These are phyloP conservation scores for Acacia concinna DNA, from an alignment of 331 rosid genomes.

Conservation along the genomic window DNA sequence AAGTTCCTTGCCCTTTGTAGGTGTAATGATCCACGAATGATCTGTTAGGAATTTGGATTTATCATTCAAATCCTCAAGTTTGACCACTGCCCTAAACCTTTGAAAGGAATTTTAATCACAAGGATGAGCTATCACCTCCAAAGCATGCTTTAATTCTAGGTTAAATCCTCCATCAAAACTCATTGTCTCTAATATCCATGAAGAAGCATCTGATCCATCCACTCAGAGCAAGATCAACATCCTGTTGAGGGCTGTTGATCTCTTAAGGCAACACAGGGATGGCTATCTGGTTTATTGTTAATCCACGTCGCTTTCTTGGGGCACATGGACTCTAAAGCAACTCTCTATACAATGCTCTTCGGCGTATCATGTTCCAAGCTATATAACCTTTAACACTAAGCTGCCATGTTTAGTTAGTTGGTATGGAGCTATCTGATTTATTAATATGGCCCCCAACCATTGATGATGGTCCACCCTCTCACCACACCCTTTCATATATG, in stretches of 20 bases:
- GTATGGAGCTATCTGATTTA: background rate
- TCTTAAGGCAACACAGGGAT: background rate
- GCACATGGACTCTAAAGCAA: constrained; percentile 12
- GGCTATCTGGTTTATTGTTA: background rate
- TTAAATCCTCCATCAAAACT: constrained; percentile 87
- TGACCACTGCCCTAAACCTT: constrained; percentile 51
- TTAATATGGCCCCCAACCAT: background rate
- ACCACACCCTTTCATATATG: background rate
- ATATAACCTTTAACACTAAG: background rate
- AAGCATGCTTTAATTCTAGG: constrained; percentile 70
- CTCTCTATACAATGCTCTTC: background rate
- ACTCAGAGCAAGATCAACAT: constrained; percentile 4
- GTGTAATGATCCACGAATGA: constrained; percentile 56
- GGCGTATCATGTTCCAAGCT: background rate
- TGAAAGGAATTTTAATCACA: constrained; percentile 46
- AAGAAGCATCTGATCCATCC: too few species aligned
- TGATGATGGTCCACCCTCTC: background rate
- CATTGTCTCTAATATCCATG: too few species aligned
- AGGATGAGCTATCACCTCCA: constrained; percentile 59
- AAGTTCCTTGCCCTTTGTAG: constrained; percentile 49
- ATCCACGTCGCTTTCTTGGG: too few species aligned
- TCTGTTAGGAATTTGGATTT: constrained; percentile 38
- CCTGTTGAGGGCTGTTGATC: too few species aligned
- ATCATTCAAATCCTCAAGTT: constrained; percentile 83
- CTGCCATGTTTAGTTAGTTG: background rate